Conservation (phyloP, 2,329 filamentous ascomycete species). For the Aspergillus latus region DNA sequence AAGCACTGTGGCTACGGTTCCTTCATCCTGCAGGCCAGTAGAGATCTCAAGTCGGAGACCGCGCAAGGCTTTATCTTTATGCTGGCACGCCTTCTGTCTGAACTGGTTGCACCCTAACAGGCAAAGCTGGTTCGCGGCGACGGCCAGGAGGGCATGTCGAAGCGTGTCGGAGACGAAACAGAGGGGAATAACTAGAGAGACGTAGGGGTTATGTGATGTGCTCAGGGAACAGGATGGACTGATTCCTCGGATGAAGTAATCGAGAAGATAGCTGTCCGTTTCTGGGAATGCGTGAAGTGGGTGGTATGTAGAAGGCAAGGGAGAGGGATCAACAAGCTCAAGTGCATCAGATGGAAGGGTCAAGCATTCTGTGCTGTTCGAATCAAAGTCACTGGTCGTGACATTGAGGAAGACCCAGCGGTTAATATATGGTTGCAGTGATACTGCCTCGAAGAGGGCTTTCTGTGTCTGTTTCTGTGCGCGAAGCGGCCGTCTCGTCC, state of each 20-base stretch:
- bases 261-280: slow-evolving; percentile 23
- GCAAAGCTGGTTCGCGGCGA: slow-evolving; percentile 30
- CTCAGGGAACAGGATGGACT: slow-evolving; percentile 34
- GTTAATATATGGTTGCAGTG: slow-evolving; percentile 3
- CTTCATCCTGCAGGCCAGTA: slow-evolving; percentile 21
- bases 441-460: slow-evolving; percentile 1
- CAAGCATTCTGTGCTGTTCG: background rate
- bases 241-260: slow-evolving; percentile 32
- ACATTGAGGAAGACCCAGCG: slow-evolving; percentile 30
- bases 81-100: slow-evolving; percentile 18
- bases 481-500: background rate
- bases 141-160: slow-evolving; percentile 28
- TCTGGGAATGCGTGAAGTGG: slow-evolving; percentile 16
- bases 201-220: slow-evolving; percentile 30
- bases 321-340: background rate
- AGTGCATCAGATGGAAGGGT: background rate
- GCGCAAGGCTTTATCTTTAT: slow-evolving; percentile 19
- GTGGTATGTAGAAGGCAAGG: slow-evolving; percentile 5
- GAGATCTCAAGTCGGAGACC: slow-evolving; percentile 26
- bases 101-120: slow-evolving; percentile 28
- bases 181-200: slow-evolving; percentile 27
- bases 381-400: slow-evolving; percentile 22
- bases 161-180: slow-evolving; percentile 25
- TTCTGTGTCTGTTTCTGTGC: slow-evolving; percentile 12
- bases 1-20: slow-evolving; percentile 30